A percentile compares a stretch with the other conserved stretches of the same genome.
Evolutionary conservation across 2,329 filamentous ascomycete species (phyloP).

Genomic region (Colletotrichum falcatum): DNA sequence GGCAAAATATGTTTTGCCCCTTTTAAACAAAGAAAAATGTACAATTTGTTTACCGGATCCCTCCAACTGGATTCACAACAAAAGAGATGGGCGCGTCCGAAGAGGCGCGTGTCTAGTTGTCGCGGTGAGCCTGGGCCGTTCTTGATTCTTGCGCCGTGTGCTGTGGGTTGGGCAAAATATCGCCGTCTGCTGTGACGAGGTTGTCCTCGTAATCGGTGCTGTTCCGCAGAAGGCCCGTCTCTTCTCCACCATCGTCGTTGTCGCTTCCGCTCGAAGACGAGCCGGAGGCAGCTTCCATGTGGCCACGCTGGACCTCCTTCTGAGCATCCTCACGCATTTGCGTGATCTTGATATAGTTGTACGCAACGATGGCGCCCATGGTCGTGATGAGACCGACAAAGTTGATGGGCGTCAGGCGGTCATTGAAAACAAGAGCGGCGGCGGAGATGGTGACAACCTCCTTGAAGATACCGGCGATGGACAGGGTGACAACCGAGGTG

Average conservation of each 20-base stretch:
- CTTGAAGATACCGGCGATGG: conserved; percentile 98
- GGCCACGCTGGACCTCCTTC: conserved; percentile 59
- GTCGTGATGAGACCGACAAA: conserved; percentile 89
- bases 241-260: conserved; percentile 57
- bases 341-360: conserved; percentile 94
- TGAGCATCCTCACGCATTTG: conserved; percentile 87
- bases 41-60: neutral
- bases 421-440: conserved; percentile 88
- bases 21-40: neutral
- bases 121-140: conserved; percentile 40
- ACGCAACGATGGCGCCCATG: conserved; percentile 84
- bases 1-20: neutral
- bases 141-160: conserved; percentile 41
- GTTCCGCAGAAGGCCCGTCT: conserved; percentile 60
- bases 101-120: conserved; percentile 31
- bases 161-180: conserved; percentile 53
- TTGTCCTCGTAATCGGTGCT: conserved; percentile 53
- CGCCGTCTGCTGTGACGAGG: conserved; percentile 55
- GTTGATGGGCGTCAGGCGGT: conserved; percentile 88
- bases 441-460: conserved; percentile 96
- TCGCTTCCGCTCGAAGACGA: conserved; percentile 56
- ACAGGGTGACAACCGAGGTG: conserved; percentile 94
- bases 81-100: conserved; percentile 36
- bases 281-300: conserved; percentile 50
- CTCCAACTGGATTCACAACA: conserved; percentile 22